A percentile compares a stretch with the other conserved stretches of the same genome.
These are phyloP conservation scores for Phascolomyces articulosus DNA, from an alignment of 371 early-diverging fungal species.

Conservation along the genomic window DNA sequence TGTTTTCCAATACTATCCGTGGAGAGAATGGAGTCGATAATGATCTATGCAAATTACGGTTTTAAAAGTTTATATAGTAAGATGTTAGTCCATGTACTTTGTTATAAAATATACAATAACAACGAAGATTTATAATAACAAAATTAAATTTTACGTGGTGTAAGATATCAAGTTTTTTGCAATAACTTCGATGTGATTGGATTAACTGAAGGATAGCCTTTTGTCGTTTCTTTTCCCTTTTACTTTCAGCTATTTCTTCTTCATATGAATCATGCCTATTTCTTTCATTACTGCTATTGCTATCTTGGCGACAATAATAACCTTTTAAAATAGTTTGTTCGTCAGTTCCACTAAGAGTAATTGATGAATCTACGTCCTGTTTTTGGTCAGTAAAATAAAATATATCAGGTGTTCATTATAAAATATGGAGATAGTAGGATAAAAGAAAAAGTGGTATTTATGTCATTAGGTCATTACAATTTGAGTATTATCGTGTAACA, in stretches of 20 bases:
- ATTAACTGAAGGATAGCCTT: not conserved
- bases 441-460: not conserved
- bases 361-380: not conserved
- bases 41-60: constrained; percentile 49
- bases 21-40: constrained; percentile 77
- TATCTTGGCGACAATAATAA: not conserved
- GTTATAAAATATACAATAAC: too few species aligned
- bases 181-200: not conserved
- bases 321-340: too few species aligned
- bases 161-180: not conserved
- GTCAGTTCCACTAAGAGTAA: not conserved
- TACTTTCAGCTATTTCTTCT: not conserved
- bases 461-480: not conserved
- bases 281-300: not conserved
- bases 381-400: not conserved
- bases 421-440: too few species aligned
- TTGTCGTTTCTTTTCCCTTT: too few species aligned
- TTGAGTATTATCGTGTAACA: constrained; percentile 1
- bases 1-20: not conserved
- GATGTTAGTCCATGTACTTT: too few species aligned
- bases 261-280: not conserved
- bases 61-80: not conserved
- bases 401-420: too few species aligned
- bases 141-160: constrained; percentile 40
- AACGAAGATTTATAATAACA: too few species aligned